phyloP scores from a whole-genome alignment of 192 early-diverging fungal species.

The Linnemannia schmuckeri region DNA sequence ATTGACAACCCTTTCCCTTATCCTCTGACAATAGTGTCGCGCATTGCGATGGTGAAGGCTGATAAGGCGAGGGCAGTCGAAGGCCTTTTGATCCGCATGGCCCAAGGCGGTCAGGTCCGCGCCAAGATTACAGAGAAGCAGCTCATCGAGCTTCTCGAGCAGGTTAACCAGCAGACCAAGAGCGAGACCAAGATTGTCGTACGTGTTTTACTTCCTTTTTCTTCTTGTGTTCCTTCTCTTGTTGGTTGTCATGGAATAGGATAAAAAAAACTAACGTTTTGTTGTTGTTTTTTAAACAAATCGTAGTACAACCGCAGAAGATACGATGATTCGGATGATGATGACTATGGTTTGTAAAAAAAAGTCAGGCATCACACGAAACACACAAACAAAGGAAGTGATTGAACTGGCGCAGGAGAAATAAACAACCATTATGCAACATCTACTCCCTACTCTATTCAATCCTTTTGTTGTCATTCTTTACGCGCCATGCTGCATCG shows the following conservation, averaged over 20 bases:
- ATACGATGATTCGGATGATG: slow-evolving; percentile 70
- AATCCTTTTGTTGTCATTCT: too few relatives aligned
- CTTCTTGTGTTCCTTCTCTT: not conserved
- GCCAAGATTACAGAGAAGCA: slow-evolving; percentile 86
- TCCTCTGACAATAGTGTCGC: slow-evolving; percentile 70
- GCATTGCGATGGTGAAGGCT: slow-evolving; percentile 91
- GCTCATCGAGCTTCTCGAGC: slow-evolving; percentile 87
- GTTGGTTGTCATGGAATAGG: not conserved
- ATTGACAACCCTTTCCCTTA: not conserved
- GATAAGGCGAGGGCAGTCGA: slow-evolving; percentile 92
- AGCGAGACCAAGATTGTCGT: slow-evolving; percentile 84
- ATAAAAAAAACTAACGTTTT: not conserved
- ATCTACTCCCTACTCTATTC: too few relatives aligned
- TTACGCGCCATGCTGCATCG: too few relatives aligned
- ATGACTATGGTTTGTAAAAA: slow-evolving; percentile 66
- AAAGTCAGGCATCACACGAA: not conserved
- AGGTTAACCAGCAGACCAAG: slow-evolving; percentile 81
- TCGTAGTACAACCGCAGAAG: slow-evolving; percentile 68
- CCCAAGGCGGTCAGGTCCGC: slow-evolving; percentile 83
- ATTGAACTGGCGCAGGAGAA: too few relatives aligned
- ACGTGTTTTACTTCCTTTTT: slow-evolving; percentile 39
- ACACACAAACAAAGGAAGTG: not conserved
- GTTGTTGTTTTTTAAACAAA: not conserved
- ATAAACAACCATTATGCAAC: too few relatives aligned
- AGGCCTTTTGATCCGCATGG: slow-evolving; percentile 93